Evolutionary conservation across 192 early-diverging fungal species (phyloP).

Genomic region (Dissophora globulifera): DNA sequence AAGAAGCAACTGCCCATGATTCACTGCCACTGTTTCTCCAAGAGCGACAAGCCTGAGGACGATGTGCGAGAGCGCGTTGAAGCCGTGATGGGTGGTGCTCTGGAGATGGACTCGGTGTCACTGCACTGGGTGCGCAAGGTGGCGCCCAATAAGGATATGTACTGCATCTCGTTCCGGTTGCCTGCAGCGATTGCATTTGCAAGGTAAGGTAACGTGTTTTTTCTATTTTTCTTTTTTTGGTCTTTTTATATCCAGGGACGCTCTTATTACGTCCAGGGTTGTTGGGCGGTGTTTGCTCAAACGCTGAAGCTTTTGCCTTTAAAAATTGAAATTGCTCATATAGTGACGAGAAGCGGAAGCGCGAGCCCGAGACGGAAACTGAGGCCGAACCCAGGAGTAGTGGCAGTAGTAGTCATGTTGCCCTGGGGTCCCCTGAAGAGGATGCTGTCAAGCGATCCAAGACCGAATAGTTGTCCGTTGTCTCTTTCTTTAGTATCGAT

Average conservation of each 20-base stretch:
- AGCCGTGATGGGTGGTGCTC: constrained; percentile 28
- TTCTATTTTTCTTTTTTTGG: neutral
- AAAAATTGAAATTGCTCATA: neutral
- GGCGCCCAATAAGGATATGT: constrained; percentile 99
- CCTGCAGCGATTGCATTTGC: constrained; percentile 82
- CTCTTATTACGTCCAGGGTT: too few relatives aligned
- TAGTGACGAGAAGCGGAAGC: constrained; percentile 44
- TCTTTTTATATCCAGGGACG: too few relatives aligned
- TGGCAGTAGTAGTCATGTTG: too few relatives aligned
- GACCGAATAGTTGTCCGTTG: too few relatives aligned
- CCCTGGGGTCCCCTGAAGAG: too few relatives aligned
- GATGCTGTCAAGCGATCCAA: constrained; percentile 36
- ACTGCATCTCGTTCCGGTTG: constrained; percentile 89
- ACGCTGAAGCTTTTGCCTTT: neutral
- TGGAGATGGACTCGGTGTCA: constrained; percentile 42
- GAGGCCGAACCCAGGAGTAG: neutral
- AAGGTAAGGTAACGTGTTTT: constrained; percentile 41
- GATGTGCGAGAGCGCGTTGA: constrained; percentile 69
- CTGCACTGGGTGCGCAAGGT: constrained; percentile 93
- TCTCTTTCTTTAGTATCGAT: too few relatives aligned
- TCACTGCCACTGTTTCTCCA: constrained; percentile 97
- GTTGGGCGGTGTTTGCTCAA: too few relatives aligned
- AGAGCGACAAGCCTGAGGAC: constrained; percentile 71
- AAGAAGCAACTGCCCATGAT: constrained; percentile 79
- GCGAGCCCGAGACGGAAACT: neutral